Evolutionary conservation across 108 stramenopile species (phyloP), one percentile per base, ranked within the genome.

Genomic region (Fragilariopsis cylindrus): DNA sequence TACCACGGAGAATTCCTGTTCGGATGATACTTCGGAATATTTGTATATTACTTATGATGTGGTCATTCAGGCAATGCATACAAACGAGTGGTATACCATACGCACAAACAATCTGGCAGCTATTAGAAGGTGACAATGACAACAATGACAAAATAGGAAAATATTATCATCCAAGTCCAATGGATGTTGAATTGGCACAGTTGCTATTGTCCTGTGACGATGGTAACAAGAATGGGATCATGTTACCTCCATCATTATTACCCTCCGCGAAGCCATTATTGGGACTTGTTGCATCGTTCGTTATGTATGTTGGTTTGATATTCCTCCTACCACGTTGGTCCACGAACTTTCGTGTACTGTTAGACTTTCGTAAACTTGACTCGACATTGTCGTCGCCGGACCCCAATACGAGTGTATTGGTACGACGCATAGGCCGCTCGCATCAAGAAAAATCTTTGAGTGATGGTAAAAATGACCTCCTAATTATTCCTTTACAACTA

Each of bases 251-350:
- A 1, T 57, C 53, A 9, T 60, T 70, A 70, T 55, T 90, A 21
- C 89, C 89, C 11, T 78, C 85, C 5, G 57, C 79, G 9, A 62
- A 74, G 40, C 83, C 87, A 12, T 53, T 90, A 2, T 49, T 90
- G 43, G 79, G 77, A 52, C 60, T 82, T 7, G 62, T 88, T 8
- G 40, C 56, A 8, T 82, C 86, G 9, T 13, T 82, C 15, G 16
- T 74, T 8, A 3, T 76, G 1, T 80, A 76, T 30, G 66, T 87
- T 9, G 81, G 76, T 19, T 72, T 76, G 49, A 79, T 78, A 15
- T 44, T 82, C 19, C 68, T 90, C 64, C 45, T 83, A 12, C 89
- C 89, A 19, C 75, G 63, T 48, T 90, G 89, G 89, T 84, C 78
- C 73, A 77, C 75, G 4, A 19, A 50, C 11, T 42, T 70, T 0